phyloP scores from a whole-genome alignment of 2,329 filamentous ascomycete genomes.

The Arachnomyces sp. region DNA sequence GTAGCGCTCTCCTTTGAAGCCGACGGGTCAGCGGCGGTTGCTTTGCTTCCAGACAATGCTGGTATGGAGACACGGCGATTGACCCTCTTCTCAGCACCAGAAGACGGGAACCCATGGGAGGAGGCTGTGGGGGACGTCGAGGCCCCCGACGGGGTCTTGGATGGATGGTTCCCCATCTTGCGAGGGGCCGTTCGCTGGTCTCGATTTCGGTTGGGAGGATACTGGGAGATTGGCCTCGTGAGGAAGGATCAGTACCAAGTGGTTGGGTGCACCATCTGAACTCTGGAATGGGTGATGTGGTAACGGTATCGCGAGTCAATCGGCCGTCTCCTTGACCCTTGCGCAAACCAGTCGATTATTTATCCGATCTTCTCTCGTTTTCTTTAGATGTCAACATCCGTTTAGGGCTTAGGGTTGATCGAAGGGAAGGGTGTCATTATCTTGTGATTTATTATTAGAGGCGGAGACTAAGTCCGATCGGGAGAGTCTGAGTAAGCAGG shows the following conservation, averaged over 20 bases:
- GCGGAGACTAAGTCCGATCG: conserved; percentile 8
- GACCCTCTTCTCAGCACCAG: conserved; percentile 29
- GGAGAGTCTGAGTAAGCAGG: conserved; percentile 2
- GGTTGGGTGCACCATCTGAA: neutral
- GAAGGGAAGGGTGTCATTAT: conserved; percentile 4
- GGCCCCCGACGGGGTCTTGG: conserved; percentile 32
- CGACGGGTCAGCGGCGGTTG: conserved; percentile 35
- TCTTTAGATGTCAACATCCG: neutral
- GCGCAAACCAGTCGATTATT: too few species aligned
- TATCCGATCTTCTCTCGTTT: too few species aligned
- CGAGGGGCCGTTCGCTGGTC: conserved; percentile 15
- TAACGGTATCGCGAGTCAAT: neutral
- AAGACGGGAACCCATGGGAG: conserved; percentile 18
- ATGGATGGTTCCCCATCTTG: conserved; percentile 43
- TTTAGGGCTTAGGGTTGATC: conserved; percentile 1
- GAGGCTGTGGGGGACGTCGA: conserved; percentile 12
- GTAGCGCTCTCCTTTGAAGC: conserved; percentile 36
- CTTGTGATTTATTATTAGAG: conserved; percentile 12
- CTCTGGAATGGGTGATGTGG: conserved; percentile 8
- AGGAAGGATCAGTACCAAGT: conserved; percentile 9
- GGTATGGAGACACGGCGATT: conserved; percentile 34
- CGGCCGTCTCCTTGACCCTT: too few species aligned
- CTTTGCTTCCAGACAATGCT: conserved; percentile 31
- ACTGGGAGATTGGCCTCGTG: conserved; percentile 11
- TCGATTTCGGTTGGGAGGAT: conserved; percentile 6